Conservation (phyloP, 148 eudicot species). For the Selenicereus undatus region DNA sequence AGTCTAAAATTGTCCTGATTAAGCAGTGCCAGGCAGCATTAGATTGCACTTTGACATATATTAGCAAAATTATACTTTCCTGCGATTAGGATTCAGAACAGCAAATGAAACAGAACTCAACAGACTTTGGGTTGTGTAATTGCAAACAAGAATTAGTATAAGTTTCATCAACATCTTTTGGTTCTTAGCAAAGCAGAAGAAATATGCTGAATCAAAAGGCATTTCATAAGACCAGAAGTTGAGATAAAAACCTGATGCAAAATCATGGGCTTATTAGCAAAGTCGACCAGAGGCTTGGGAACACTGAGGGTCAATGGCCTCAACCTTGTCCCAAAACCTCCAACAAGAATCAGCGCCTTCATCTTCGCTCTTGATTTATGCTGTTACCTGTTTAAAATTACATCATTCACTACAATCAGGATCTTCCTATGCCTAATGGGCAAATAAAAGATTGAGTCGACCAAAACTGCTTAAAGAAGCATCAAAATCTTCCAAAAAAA, state of each 20-base stretch:
- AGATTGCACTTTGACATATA: background rate
- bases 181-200: background rate
- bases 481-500: too few relatives aligned
- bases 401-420: background rate
- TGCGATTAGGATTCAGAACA: background rate
- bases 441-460: background rate
- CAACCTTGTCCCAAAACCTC: conserved; percentile 93
- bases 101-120: background rate
- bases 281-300: conserved; percentile 96
- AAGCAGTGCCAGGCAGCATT: too few relatives aligned
- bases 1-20: background rate
- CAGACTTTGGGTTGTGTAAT: background rate
- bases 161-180: background rate
- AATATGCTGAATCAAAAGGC: background rate
- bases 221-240: background rate
- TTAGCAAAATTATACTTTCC: background rate
- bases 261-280: conserved; percentile 97
- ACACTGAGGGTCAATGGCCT: conserved; percentile 91
- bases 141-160: background rate
- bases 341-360: conserved; percentile 99
- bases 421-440: background rate
- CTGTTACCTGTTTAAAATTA: conserved; percentile 16
- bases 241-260: conserved; percentile 73
- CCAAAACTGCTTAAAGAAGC: background rate
- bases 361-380: conserved; percentile 34